Percentiles rank a stretch among this genome's conserved stretches.
Conservation (phyloP, 2,329 filamentous ascomycete species). For the Paecilomyces dactylethromorphus region DNA sequence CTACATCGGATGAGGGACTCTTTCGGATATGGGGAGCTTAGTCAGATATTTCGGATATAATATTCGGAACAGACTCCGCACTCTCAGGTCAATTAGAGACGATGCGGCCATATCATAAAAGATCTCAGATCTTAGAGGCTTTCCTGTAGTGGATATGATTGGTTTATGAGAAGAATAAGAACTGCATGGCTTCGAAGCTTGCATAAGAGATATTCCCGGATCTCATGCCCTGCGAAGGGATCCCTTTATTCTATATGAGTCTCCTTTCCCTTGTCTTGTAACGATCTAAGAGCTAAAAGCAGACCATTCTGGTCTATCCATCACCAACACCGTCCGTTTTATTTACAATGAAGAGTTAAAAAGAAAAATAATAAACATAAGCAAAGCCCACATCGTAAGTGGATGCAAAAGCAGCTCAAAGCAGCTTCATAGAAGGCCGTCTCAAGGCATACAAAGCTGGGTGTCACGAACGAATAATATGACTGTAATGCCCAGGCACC, state of each 20-base stretch:
- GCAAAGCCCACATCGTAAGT: not conserved
- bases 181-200: not conserved
- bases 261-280: not conserved
- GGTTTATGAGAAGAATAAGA: not conserved
- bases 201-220: not conserved
- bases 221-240: not conserved
- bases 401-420: not conserved
- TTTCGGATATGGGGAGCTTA: not conserved
- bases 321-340: not conserved
- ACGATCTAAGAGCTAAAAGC: not conserved
- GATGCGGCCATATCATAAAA: not conserved
- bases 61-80: not conserved
- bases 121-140: not conserved
- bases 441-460: not conserved
- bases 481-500: constrained; percentile 73
- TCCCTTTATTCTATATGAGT: not conserved
- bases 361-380: not conserved
- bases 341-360: not conserved
- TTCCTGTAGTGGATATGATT: not conserved
- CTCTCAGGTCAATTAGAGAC: not conserved
- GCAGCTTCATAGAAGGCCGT: not conserved
- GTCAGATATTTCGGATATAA: not conserved
- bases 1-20: not conserved
- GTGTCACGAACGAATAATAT: constrained; percentile 52
- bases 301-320: not conserved